These are phyloP conservation scores for Nakazawaea holstii DNA, from an alignment of 805 yeast species.

Conservation along the genomic window DNA sequence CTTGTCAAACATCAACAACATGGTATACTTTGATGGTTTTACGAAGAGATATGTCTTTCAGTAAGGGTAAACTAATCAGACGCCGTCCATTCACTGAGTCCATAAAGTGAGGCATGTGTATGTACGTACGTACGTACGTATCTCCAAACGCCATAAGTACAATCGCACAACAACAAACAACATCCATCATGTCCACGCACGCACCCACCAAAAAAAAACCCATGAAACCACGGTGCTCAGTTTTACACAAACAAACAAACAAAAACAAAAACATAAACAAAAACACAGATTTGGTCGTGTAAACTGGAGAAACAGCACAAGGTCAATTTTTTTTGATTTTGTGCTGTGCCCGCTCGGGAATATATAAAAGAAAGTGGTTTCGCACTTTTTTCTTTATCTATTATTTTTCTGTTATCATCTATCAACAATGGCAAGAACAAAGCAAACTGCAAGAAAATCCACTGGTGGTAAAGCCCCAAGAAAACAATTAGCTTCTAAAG, in stretches of 20 bases:
- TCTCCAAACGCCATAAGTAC: too few relatives aligned
- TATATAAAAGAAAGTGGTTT: neutral
- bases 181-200: neutral
- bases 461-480: slow-evolving; percentile 97
- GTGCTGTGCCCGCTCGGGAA: neutral
- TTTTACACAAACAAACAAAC: slow-evolving; percentile 5
- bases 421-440: slow-evolving; percentile 78
- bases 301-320: neutral
- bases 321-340: neutral
- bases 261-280: neutral
- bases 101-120: too few relatives aligned
- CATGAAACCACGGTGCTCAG: neutral
- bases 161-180: neutral
- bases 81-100: too few relatives aligned
- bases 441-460: slow-evolving; percentile 91
- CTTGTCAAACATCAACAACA: too few relatives aligned
- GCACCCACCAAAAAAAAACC: too few relatives aligned
- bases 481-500: slow-evolving; percentile 88
- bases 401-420: slow-evolving; percentile 10
- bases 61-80: too few relatives aligned
- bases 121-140: too few relatives aligned
- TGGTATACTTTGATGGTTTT: too few relatives aligned
- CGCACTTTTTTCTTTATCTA: slow-evolving; percentile 4
- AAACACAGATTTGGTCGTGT: neutral
- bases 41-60: too few relatives aligned